These are phyloP conservation scores for Leccinum obscurum DNA, from an alignment of 768 basidiomycete species.

Conservation along the genomic window DNA sequence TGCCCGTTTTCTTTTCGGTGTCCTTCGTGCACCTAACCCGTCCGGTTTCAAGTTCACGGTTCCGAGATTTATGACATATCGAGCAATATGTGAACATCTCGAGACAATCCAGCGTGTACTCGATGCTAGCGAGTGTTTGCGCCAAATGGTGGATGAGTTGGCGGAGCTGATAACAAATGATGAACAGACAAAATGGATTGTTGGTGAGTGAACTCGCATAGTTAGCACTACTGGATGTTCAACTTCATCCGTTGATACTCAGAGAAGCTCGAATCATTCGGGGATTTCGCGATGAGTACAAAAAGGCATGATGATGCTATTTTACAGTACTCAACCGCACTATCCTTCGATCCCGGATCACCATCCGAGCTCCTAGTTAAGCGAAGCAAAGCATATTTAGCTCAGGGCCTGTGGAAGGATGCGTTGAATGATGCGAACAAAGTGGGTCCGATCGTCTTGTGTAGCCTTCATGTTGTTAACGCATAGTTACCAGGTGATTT, in stretches of 20 bases:
- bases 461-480: background rate
- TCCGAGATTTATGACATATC: background rate
- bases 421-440: constrained; percentile 1
- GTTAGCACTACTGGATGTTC: background rate
- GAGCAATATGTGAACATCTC: background rate
- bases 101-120: background rate
- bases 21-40: background rate
- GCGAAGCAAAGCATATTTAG: background rate
- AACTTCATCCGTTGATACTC: background rate
- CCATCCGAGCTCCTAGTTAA: background rate
- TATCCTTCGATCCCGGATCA: background rate
- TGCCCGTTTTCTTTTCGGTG: background rate
- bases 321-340: background rate
- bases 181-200: background rate
- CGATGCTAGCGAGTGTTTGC: background rate
- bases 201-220: background rate
- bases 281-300: background rate
- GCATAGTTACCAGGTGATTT: background rate
- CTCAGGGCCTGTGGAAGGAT: background rate
- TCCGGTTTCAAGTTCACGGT: background rate
- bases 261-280: background rate
- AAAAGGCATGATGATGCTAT: background rate
- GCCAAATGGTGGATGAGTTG: background rate
- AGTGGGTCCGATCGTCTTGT: background rate
- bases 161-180: no score